Conservation (phyloP, 1,284 basidiomycete species). For the Melampsora americana region DNA sequence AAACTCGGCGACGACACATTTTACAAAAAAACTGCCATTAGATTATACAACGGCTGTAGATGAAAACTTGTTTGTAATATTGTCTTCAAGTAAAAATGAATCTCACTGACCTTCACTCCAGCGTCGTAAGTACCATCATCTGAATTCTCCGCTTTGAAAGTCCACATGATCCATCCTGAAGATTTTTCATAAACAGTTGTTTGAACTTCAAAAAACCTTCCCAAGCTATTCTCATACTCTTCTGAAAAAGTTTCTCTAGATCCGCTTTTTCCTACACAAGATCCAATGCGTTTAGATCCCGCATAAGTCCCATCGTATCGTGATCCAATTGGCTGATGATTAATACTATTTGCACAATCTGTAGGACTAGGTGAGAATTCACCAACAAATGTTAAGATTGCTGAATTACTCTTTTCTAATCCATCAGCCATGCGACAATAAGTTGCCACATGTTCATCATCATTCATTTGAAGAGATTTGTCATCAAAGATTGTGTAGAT, state of each 20-base stretch:
- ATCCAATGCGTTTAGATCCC: constrained; percentile 60
- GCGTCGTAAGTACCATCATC: constrained; percentile 54
- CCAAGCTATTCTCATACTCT: constrained; percentile 74
- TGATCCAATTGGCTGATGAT: constrained; percentile 50
- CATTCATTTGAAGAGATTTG: constrained; percentile 21
- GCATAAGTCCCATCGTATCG: constrained; percentile 53
- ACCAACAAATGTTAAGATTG: constrained; percentile 22
- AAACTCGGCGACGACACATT: no score
- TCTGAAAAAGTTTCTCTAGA: constrained; percentile 67
- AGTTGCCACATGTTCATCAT: background rate
- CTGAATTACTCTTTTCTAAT: constrained; percentile 18
- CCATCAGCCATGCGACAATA: constrained; percentile 14
- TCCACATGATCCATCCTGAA: constrained; percentile 78
- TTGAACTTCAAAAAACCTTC: constrained; percentile 81
- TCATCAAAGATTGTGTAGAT: constrained; percentile 14
- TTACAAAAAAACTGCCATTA: no score
- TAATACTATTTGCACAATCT: constrained; percentile 22
- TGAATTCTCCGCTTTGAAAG: constrained; percentile 65
- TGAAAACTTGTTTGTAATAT: no score
- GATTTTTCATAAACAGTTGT: constrained; percentile 55
- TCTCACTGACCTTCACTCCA: constrained; percentile 47
- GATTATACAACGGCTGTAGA: no score
- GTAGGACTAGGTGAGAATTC: constrained; percentile 33
- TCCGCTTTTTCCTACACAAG: constrained; percentile 71
- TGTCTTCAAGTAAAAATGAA: constrained; percentile 57